These are phyloP conservation scores for Ramaria sp. DNA, from an alignment of 768 basidiomycete species.

Conservation along the genomic window DNA sequence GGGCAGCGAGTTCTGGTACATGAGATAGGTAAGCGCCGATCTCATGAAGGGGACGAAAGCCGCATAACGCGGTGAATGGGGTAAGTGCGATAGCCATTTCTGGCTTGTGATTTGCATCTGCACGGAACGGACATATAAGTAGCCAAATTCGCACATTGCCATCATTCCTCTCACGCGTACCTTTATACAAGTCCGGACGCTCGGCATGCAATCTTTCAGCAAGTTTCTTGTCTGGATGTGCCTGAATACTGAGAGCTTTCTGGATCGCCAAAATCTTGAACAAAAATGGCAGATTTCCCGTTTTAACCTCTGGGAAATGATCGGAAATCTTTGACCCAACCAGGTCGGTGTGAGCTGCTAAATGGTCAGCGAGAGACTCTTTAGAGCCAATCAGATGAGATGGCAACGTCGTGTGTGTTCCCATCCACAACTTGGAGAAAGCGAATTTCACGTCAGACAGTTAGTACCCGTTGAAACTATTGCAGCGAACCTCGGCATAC, in stretches of 20 bases:
- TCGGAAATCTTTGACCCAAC: constrained; percentile 50
- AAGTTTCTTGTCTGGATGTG: constrained; percentile 80
- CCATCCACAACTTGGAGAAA: constrained; percentile 88
- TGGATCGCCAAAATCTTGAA: constrained; percentile 88
- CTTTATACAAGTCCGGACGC: constrained; percentile 26
- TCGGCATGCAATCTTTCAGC: constrained; percentile 57
- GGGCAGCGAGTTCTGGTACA: constrained; percentile 66
- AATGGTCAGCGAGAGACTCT: constrained; percentile 34
- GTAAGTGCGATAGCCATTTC: constrained; percentile 98
- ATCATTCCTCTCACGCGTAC: neutral
- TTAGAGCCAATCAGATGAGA: constrained; percentile 36
- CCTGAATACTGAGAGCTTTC: constrained; percentile 86
- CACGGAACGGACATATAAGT: neutral
- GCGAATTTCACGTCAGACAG: constrained; percentile 2
- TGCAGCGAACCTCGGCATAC: constrained; percentile 77
- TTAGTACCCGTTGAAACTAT: neutral
- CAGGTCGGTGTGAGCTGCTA: constrained; percentile 56
- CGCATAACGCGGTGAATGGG: constrained; percentile 82
- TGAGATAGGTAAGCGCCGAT: constrained; percentile 57
- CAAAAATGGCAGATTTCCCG: constrained; percentile 68
- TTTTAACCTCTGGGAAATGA: constrained; percentile 38
- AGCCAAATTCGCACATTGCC: neutral
- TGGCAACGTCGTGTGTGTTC: constrained; percentile 77
- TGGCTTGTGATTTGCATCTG: constrained; percentile 94
- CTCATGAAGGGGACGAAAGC: constrained; percentile 72